Evolutionary conservation across 75 land plant genomes (phyloP), one percentile per base, ranked within the genome.

Genomic region (Cupressus sempervirens): DNA sequence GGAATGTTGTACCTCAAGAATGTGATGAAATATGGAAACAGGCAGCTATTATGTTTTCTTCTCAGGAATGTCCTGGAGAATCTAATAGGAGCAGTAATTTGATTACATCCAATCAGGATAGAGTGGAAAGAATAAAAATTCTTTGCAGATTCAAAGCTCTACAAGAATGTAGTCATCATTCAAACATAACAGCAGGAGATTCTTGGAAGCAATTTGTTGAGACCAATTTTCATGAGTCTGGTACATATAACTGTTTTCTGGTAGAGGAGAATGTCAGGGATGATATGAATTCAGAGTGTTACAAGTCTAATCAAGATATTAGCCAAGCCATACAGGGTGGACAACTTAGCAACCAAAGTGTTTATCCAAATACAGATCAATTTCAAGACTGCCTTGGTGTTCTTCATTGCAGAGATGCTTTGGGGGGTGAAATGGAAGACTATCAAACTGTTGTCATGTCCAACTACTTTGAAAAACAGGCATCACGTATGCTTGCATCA

Each of bases 21-120:
- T 30, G n/a, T 10, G 12, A 26, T 79, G 50, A 79, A 79, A 29
- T 79, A n/a, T 79, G 45, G 52, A 40, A 79, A 23, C 40, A 40
- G 52, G 30, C 81, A 79, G 50, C 81, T 45, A 79, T 45, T 40
- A 45, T 79, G 50, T 79, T 79, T 45, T 45, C 81, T 79, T 2
- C 30, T 30, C 30, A 79, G 13, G 46, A 20, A 45, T 26, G 50
- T 45, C 48, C 14, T 79, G 81, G 52, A 79, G 81, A 79, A 79
- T 43, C 48, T 79, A 15, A 72, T 30, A 72, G 35, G 13, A 30
- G 74, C 35, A 72, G 74, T 35, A 32, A 72, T 72, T 30, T 72
- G 74, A 32, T 72, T 72, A 72, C 3, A 0, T 72, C 36, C 32
- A 32, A 32, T 72, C 74, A 72, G 1, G 14, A 32, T 72, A 32